These are phyloP conservation scores for Starmerella scarabaei DNA, from an alignment of 805 yeast genomes.

Conservation along the genomic window DNA sequence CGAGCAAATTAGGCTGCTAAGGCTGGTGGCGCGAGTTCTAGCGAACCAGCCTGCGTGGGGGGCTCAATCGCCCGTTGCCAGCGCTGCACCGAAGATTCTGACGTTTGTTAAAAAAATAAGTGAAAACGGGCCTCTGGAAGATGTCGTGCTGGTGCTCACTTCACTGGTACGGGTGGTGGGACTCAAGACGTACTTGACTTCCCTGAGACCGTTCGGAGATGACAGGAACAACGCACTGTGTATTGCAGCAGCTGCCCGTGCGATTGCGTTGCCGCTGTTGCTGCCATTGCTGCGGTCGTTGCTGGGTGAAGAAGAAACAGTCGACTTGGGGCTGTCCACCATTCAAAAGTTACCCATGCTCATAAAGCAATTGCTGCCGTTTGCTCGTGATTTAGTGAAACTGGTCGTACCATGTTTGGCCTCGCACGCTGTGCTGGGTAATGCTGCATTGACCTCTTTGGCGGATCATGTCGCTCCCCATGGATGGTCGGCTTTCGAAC, in stretches of 20 bases:
- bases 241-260: conserved; percentile 69
- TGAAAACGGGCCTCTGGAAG: conserved; percentile 33
- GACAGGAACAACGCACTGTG: conserved; percentile 73
- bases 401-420: conserved; percentile 37
- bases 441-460: conserved; percentile 54
- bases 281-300: conserved; percentile 76
- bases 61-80: neutral
- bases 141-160: conserved; percentile 58
- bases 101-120: too few relatives aligned
- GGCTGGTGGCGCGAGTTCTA: conserved; percentile 56
- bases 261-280: conserved; percentile 58
- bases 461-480: conserved; percentile 78
- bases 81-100: conserved; percentile 1
- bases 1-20: conserved; percentile 72
- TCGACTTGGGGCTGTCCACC: conserved; percentile 42
- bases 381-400: conserved; percentile 48
- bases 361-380: conserved; percentile 63
- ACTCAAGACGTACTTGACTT: conserved; percentile 60
- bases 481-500: conserved; percentile 80
- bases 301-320: conserved; percentile 70
- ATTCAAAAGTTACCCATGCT: conserved; percentile 62
- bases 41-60: conserved; percentile 27
- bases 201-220: conserved; percentile 65
- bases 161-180: conserved; percentile 35
- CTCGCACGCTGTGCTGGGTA: conserved; percentile 49